These are phyloP conservation scores for Mrakia frigida DNA, from an alignment of 768 basidiomycete species.

Conservation along the genomic window DNA sequence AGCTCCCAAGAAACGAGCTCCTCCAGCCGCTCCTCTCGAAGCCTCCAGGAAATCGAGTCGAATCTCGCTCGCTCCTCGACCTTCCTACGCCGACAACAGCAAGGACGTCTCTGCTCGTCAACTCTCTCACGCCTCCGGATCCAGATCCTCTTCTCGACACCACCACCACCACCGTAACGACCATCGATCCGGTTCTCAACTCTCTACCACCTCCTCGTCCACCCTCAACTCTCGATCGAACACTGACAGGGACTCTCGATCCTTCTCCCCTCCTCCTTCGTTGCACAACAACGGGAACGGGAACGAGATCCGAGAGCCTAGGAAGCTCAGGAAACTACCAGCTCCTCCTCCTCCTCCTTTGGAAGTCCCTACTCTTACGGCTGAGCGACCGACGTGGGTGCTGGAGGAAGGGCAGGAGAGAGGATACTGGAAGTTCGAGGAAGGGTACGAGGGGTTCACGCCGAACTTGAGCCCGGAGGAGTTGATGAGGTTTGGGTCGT, in stretches of 20 bases:
- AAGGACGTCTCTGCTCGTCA: background rate
- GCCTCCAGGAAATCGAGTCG: slow-evolving; percentile 24
- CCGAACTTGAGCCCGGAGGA: slow-evolving; percentile 30
- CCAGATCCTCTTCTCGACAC: background rate
- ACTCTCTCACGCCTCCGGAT: background rate
- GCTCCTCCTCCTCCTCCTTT: background rate
- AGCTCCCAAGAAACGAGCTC: background rate
- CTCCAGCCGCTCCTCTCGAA: background rate
- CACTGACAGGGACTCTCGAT: background rate
- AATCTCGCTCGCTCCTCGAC: slow-evolving; percentile 11
- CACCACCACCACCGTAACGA: no score
- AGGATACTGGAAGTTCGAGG: slow-evolving; percentile 25
- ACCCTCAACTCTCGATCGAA: background rate
- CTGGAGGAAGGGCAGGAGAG: background rate
- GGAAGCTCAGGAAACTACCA: background rate
- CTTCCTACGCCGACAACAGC: background rate
- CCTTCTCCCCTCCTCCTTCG: background rate
- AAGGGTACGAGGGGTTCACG: slow-evolving; percentile 29
- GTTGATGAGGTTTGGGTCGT: slow-evolving; percentile 18
- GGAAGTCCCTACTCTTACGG: background rate
- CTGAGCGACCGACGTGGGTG: slow-evolving; percentile 2
- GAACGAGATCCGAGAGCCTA: background rate
- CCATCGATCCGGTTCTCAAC: no score
- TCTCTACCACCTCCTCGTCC: background rate
- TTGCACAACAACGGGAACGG: background rate